Conservation (phyloP, 345 rosid species). For the Brassica cretica region DNA sequence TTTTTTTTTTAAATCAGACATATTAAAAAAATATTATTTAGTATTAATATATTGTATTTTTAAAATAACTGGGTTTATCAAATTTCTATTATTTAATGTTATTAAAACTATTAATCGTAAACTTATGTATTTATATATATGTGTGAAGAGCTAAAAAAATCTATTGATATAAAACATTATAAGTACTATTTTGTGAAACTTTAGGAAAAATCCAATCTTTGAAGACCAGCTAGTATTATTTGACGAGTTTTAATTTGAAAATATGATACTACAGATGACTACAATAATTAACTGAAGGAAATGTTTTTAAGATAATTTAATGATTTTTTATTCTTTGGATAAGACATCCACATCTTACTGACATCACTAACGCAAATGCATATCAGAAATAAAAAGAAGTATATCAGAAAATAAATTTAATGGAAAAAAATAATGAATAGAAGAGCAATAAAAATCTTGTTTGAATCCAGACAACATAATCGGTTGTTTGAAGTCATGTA, state of each 20-base stretch:
- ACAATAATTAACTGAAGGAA: not conserved
- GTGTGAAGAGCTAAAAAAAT: not conserved
- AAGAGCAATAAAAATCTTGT: not conserved
- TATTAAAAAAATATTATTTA: no score
- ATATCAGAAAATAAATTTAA: not conserved
- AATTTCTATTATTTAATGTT: no score
- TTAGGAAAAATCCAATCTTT: not conserved
- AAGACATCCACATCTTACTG: constrained; percentile 27
- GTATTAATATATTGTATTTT: not conserved
- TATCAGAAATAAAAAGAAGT: not conserved
- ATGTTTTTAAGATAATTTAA: not conserved
- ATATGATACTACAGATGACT: not conserved
- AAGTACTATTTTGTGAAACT: not conserved
- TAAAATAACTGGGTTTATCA: not conserved
- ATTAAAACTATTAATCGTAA: not conserved
- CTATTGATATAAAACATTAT: not conserved
- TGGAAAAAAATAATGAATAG: not conserved
- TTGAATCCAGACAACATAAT: not conserved
- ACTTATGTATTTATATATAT: not conserved
- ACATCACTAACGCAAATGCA: not conserved
- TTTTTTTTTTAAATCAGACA: not conserved
- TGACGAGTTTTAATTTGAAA: not conserved
- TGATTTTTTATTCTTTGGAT: constrained; percentile 10
- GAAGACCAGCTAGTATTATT: not conserved
- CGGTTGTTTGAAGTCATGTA: not conserved